Percentiles rank a stretch among this genome's conserved stretches.
Evolutionary conservation across 106 monocot genomes (phyloP).

Genomic region (Allium sativum): DNA sequence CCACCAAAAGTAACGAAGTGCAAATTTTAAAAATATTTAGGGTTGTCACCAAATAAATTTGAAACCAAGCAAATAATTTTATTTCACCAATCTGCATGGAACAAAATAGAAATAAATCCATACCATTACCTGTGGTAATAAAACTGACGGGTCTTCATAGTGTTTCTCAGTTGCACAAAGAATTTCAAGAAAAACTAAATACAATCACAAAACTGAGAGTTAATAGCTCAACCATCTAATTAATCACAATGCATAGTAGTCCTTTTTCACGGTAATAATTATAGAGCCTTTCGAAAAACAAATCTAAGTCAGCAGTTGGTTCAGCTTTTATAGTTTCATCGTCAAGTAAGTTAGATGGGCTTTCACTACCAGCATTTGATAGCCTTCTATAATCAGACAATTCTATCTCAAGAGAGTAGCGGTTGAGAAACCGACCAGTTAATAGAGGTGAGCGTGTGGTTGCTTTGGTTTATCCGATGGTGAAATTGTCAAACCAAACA

Average conservation of each 20-base stretch:
- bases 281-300: constrained; percentile 83
- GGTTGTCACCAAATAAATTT: no score
- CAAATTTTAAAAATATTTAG: no score
- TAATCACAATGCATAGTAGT: constrained; percentile 69
- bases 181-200: constrained; percentile 87
- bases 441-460: no score
- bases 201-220: constrained; percentile 53
- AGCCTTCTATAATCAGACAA: constrained; percentile 69
- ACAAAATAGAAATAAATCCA: background rate
- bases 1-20: background rate
- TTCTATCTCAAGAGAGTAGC: constrained; percentile 58
- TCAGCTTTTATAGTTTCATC: constrained; percentile 56
- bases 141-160: constrained; percentile 58
- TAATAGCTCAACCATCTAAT: constrained; percentile 85
- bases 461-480: no score
- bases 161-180: constrained; percentile 76
- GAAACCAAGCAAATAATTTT: no score
- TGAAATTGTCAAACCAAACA: no score
- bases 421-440: constrained; percentile 45
- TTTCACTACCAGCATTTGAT: constrained; percentile 50
- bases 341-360: constrained; percentile 75
- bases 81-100: no score
- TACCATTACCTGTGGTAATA: constrained; percentile 78
- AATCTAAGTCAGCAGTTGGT: constrained; percentile 77
- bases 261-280: constrained; percentile 87